Percentiles rank a stretch among this genome's conserved stretches.
Conservation (phyloP, 441 rosid genomes). For the Pelargonium cotyledonis region DNA sequence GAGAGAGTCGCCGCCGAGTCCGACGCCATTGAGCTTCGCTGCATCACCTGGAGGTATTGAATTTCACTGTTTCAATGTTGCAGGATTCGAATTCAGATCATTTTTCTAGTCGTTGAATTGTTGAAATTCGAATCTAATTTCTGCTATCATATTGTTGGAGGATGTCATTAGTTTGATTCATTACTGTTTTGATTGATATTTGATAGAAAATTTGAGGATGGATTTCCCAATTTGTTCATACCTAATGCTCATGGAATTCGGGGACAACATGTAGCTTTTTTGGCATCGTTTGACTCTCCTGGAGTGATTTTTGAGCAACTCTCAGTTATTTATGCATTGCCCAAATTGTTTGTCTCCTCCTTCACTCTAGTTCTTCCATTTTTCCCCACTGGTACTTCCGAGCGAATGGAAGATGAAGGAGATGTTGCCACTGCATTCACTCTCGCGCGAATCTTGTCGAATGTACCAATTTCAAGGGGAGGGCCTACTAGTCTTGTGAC, state of each 20-base stretch:
- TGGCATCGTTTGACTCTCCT: conserved; percentile 86
- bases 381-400: conserved; percentile 92
- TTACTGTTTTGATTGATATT: neutral
- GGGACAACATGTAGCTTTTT: conserved; percentile 82
- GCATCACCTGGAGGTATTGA: conserved; percentile 70
- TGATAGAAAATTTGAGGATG: neutral
- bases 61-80: neutral
- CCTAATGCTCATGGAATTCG: conserved; percentile 90
- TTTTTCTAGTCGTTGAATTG: neutral
- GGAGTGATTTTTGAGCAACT: conserved; percentile 83
- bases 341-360: conserved; percentile 7
- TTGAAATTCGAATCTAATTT: neutral
- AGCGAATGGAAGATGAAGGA: conserved; percentile 89
- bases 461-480: conserved; percentile 78
- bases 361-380: conserved; percentile 63
- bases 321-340: conserved; percentile 1
- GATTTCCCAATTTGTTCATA: conserved; percentile 50
- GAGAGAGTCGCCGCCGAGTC: conserved; percentile 64
- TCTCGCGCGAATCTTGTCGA: conserved; percentile 81
- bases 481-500: conserved; percentile 93
- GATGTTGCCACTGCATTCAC: conserved; percentile 44
- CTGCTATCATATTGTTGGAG: neutral
- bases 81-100: neutral
- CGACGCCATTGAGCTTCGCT: conserved; percentile 74
- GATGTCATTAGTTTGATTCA: too few relatives aligned